These are phyloP conservation scores for Pythium dissotocum DNA, from an alignment of 352 stramenopile genomes.

Conservation along the genomic window DNA sequence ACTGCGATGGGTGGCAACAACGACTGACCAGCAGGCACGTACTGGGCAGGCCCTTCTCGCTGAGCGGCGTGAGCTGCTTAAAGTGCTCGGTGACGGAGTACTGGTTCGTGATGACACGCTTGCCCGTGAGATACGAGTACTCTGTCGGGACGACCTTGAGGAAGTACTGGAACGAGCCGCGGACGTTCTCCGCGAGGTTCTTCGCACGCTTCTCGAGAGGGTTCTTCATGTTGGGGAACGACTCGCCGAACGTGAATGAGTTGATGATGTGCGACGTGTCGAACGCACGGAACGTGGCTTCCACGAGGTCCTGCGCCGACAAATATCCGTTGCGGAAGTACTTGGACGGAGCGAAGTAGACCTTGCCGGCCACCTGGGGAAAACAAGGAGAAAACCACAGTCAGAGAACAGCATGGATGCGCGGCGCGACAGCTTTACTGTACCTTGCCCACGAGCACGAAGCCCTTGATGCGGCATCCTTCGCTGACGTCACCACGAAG, in stretches of 20 bases:
- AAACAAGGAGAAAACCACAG: neutral
- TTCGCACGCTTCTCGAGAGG: conserved; percentile 72
- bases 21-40: conserved; percentile 28
- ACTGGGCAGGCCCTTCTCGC: conserved; percentile 81
- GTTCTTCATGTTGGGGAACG: conserved; percentile 86
- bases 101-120: conserved; percentile 93
- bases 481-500: conserved; percentile 73
- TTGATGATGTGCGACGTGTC: conserved; percentile 43
- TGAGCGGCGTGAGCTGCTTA: conserved; percentile 83
- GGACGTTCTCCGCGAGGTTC: conserved; percentile 43
- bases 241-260: conserved; percentile 68
- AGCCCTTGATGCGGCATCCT: conserved; percentile 76
- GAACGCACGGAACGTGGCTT: conserved; percentile 32
- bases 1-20: neutral
- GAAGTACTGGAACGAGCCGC: conserved; percentile 85
- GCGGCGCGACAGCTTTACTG: neutral
- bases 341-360: conserved; percentile 85
- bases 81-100: conserved; percentile 98
- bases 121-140: conserved; percentile 90
- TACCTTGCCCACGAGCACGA: conserved; percentile 78
- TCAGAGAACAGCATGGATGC: neutral
- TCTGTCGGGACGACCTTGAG: conserved; percentile 95
- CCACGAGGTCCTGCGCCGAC: conserved; percentile 28
- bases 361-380: conserved; percentile 62
- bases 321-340: conserved; percentile 80